Percentiles rank a stretch among this genome's conserved stretches.
phyloP scores from a whole-genome alignment of 1,139 yeast genomes.

The Geotrichum cucujoidarum region DNA sequence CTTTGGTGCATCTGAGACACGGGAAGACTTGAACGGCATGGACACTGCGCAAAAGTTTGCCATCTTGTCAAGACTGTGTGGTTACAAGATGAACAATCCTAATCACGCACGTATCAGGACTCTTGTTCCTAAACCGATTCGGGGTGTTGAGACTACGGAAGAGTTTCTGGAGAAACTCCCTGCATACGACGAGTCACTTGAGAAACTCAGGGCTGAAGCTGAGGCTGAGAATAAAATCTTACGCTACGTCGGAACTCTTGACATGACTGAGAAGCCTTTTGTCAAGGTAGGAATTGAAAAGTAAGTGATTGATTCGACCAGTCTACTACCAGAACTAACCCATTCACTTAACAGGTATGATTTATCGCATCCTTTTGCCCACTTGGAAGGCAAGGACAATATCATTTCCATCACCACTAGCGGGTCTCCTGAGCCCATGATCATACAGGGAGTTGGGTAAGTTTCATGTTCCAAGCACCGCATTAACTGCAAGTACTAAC shows the following conservation, averaged over 20 bases:
- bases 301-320: constrained; percentile 36
- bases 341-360: constrained; percentile 37
- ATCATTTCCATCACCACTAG: constrained; percentile 87
- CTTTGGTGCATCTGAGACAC: constrained; percentile 98
- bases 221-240: constrained; percentile 78
- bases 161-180: constrained; percentile 82
- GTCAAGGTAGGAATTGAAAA: constrained; percentile 86
- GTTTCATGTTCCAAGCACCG: background rate
- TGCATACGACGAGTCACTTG: constrained; percentile 72
- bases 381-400: constrained; percentile 92
- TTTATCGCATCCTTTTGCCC: constrained; percentile 89
- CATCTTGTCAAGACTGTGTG: constrained; percentile 87
- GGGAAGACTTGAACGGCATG: constrained; percentile 95
- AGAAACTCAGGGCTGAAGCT: constrained; percentile 73
- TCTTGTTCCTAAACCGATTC: constrained; percentile 81
- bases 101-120: constrained; percentile 84
- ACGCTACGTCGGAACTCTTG: constrained; percentile 90
- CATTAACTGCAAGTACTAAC: background rate
- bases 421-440: constrained; percentile 87
- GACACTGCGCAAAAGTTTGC: constrained; percentile 98
- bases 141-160: constrained; percentile 61
- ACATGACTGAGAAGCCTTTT: constrained; percentile 50
- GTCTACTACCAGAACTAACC: background rate
- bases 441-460: constrained; percentile 91
- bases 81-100: constrained; percentile 81